Conservation (phyloP, 441 rosid species). For the Aleurites moluccanus region DNA sequence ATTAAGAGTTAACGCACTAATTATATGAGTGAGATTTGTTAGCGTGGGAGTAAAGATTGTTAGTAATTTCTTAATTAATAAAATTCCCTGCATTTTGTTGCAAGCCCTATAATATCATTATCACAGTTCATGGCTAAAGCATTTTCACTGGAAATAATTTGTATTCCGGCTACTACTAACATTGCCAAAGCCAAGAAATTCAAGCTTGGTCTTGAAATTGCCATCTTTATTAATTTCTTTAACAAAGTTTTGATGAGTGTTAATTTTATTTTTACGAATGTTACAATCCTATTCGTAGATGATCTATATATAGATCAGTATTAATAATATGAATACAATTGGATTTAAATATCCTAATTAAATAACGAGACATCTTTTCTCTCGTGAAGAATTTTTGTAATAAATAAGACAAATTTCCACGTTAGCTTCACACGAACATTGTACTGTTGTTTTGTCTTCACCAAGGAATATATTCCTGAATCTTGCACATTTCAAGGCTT, state of each 20-base stretch:
- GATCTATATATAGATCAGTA: neutral
- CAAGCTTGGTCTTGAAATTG: neutral
- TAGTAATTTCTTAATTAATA: no score
- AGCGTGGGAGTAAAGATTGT: no score
- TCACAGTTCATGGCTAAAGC: slow-evolving; percentile 11
- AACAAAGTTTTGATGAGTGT: no score
- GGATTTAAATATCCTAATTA: neutral
- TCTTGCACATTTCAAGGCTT: neutral
- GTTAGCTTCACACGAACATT: slow-evolving; percentile 1
- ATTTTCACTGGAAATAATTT: neutral
- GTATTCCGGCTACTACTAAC: neutral
- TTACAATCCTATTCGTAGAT: neutral
- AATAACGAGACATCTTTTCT: neutral
- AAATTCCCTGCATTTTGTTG: slow-evolving; percentile 16
- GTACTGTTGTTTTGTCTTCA: slow-evolving; percentile 3
- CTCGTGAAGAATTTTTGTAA: neutral
- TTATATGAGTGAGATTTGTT: no score
- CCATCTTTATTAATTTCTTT: neutral
- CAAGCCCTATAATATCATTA: slow-evolving; percentile 1
- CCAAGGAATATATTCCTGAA: slow-evolving; percentile 7
- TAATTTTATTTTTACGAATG: no score
- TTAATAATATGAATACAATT: no score
- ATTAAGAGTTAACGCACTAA: no score
- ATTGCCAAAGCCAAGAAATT: neutral
- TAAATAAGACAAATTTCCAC: neutral